A percentile compares a stretch with the other conserved stretches of the same genome.
These are phyloP conservation scores for Trametes meyenii DNA, from an alignment of 768 basidiomycete genomes.

Conservation along the genomic window DNA sequence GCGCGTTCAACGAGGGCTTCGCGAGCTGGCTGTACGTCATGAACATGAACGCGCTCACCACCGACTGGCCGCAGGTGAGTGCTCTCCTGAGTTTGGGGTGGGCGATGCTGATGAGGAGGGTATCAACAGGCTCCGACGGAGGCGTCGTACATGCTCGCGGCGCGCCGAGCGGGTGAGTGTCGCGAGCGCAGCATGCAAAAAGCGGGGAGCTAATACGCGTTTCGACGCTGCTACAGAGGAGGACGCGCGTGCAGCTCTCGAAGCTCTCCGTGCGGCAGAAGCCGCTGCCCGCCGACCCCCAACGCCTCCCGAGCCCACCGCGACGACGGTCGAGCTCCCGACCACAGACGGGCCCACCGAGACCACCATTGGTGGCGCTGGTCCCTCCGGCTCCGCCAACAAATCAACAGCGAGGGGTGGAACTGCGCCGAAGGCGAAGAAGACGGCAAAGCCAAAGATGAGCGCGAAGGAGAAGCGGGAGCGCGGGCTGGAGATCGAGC, in stretches of 20 bases:
- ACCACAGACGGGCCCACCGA: constrained; percentile 39
- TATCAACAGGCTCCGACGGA: constrained; percentile 26
- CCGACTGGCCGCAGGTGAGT: constrained; percentile 81
- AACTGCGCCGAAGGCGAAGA: constrained; percentile 48
- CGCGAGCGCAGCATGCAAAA: neutral
- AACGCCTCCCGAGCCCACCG: constrained; percentile 28
- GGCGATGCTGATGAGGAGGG: neutral
- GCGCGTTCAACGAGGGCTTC: constrained; percentile 90
- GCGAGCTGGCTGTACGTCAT: constrained; percentile 90
- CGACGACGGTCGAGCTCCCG: constrained; percentile 31
- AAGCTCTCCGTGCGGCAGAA: constrained; percentile 47
- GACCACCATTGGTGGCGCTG: constrained; percentile 37
- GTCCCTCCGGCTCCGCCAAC: constrained; percentile 42
- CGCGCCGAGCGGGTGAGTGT: constrained; percentile 19
- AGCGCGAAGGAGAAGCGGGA: constrained; percentile 85
- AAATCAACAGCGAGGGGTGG: constrained; percentile 39
- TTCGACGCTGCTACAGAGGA: constrained; percentile 45
- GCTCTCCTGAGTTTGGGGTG: constrained; percentile 29
- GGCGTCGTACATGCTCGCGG: constrained; percentile 21
- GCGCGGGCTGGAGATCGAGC: constrained; percentile 68
- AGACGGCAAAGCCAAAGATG: constrained; percentile 57
- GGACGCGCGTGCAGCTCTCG: constrained; percentile 59
- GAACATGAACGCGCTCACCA: constrained; percentile 95
- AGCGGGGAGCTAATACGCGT: neutral
- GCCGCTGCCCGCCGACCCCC: constrained; percentile 33